These are phyloP conservation scores for Penicillium cataractarum DNA, from an alignment of 495 filamentous ascomycete species.

Conservation along the genomic window DNA sequence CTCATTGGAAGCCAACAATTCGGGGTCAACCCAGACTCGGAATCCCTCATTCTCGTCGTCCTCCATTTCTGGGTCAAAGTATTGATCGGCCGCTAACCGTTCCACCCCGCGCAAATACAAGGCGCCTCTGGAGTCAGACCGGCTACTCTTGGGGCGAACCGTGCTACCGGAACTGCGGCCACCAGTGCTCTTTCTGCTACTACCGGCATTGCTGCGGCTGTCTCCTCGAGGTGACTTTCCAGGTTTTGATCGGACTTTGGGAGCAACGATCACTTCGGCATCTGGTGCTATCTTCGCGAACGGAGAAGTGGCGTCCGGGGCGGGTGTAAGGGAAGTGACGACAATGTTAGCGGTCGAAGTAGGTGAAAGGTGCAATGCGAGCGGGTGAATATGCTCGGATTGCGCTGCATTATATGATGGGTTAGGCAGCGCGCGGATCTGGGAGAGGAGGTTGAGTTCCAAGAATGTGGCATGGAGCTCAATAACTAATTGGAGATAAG, in stretches of 20 bases:
- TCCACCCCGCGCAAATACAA: conserved; percentile 81
- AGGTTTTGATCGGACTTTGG: conserved; percentile 72
- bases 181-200: conserved; percentile 68
- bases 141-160: conserved; percentile 59
- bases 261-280: conserved; percentile 94
- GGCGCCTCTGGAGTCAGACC: conserved; percentile 60
- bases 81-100: conserved; percentile 63
- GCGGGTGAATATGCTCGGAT: conserved; percentile 65
- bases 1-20: conserved; percentile 66
- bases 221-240: conserved; percentile 57
- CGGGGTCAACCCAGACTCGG: conserved; percentile 81
- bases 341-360: conserved; percentile 94
- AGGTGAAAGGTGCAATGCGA: conserved; percentile 90
- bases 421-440: conserved; percentile 91
- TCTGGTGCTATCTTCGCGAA: conserved; percentile 93
- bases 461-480: conserved; percentile 94
- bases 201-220: conserved; percentile 72
- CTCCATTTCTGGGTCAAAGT: conserved; percentile 66
- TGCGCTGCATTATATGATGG: conserved; percentile 62
- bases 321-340: conserved; percentile 75
- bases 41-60: conserved; percentile 62
- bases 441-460: conserved; percentile 89
- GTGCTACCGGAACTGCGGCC: conserved; percentile 74
- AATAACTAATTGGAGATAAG: conserved; percentile 62
- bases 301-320: conserved; percentile 65